Evolutionary conservation across 2,329 filamentous ascomycete species (phyloP).

Genomic region (Trichoderma arundinaceum): DNA sequence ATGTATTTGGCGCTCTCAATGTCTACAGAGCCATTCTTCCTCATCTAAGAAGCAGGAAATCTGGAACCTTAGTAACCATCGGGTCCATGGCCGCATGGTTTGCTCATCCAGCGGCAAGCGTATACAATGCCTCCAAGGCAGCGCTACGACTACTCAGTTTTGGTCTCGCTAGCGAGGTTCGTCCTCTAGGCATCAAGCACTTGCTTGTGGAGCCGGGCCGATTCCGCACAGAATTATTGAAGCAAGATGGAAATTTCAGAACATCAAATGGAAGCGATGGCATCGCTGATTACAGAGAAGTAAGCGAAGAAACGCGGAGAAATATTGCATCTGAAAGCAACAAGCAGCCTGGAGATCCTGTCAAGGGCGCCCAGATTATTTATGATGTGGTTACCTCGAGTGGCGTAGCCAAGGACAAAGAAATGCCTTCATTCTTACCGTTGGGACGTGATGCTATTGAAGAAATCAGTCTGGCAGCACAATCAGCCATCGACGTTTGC

Average conservation of each 20-base stretch:
- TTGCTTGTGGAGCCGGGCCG: constrained; percentile 30
- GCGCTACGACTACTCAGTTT: constrained; percentile 16
- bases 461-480: constrained; percentile 17
- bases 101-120: not conserved
- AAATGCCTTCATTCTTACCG: constrained; percentile 26
- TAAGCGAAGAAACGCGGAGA: constrained; percentile 2
- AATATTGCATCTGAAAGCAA: constrained; percentile 2
- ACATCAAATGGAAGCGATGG: constrained; percentile 4
- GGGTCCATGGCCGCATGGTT: constrained; percentile 31
- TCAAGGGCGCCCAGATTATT: constrained; percentile 29
- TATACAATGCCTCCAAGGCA: constrained; percentile 30
- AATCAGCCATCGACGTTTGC: constrained; percentile 21
- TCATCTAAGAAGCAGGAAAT: constrained; percentile 17
- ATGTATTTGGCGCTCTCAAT: constrained; percentile 24
- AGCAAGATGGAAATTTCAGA: constrained; percentile 26
- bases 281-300: constrained; percentile 26
- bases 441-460: constrained; percentile 26
- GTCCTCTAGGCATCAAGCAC: constrained; percentile 23
- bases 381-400: constrained; percentile 31
- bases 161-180: constrained; percentile 16
- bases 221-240: constrained; percentile 29
- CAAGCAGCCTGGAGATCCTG: constrained; percentile 28
- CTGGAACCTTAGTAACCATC: constrained; percentile 23
- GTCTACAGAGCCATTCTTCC: constrained; percentile 28
- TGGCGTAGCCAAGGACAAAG: constrained; percentile 19